Base-by-base conservation (phyloP, 352 stramenopile genomes). In the Blastocystis sp. region DNA sequence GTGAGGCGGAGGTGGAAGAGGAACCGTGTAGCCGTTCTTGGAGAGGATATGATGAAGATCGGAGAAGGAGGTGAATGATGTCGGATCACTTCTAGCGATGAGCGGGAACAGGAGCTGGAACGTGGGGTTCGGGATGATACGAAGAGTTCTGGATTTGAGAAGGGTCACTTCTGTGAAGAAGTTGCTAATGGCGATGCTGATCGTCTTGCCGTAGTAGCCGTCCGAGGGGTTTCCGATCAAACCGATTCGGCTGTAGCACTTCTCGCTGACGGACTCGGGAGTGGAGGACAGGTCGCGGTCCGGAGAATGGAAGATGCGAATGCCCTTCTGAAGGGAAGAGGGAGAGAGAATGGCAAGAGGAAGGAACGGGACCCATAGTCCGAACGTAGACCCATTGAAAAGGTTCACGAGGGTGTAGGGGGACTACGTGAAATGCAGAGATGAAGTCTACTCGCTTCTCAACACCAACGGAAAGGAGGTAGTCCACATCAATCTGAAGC, bases 191-290 rank as follows among this genome's bases (percentile, higher is more conserved):
- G 89, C 90, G 43, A 91, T 82, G 28, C 88, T 82, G n/a, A 92
- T 61, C 19, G 90, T 92, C 43, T 91, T 90, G 17, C 90, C 90
- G 62, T 89, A 79, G 76, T 90, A 92, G 0, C 90, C 90, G 81
- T 92, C 90, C 2, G 87, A 90, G 19, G 90, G 90, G 77, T 92
- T 92, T n/a, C 90, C 90, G 45, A 92, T 84, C 11, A 92, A 53
- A 34, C 90, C 90, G 28, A 92, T 88, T 17, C 90, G 71, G n/a
- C 81, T 88, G 70, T 89, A 67, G 60, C 59, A 88, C 2, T 38
- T 70, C 10, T n/a, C 84, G 1, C 5, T 88, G 28, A 88, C 41
- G 23, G 74, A 70, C 2, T 10, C 17, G 17, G 53, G 74, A 19
- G 38, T 84, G 5, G 2, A 41, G 45, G 34, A 45, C 23, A 84